These are phyloP conservation scores for Nemania serpens DNA, from an alignment of 2,329 filamentous ascomycete species.

Conservation along the genomic window DNA sequence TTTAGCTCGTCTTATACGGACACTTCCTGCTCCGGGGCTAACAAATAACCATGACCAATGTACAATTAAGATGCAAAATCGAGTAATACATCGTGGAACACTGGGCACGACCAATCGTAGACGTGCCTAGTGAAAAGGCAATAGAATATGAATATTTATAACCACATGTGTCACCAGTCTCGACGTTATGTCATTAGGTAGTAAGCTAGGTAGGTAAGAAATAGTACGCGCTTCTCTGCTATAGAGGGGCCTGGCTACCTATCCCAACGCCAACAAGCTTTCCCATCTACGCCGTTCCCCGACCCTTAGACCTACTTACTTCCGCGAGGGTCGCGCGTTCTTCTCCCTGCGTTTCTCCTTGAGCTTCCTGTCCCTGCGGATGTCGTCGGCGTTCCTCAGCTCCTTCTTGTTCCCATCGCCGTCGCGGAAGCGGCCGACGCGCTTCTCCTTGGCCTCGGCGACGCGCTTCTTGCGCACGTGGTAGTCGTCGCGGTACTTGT, in stretches of 20 bases:
- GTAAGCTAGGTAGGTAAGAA: not conserved
- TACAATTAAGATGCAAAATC: slow-evolving; percentile 35
- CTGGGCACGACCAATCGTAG: slow-evolving; percentile 16
- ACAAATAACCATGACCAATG: slow-evolving; percentile 24
- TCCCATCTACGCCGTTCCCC: too few relatives aligned
- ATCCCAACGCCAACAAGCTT: too few relatives aligned
- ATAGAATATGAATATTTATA: slow-evolving; percentile 19
- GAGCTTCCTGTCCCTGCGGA: slow-evolving; percentile 78
- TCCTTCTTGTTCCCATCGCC: slow-evolving; percentile 70
- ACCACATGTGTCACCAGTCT: not conserved
- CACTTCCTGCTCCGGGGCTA: too few relatives aligned
- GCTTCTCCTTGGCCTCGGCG: slow-evolving; percentile 83
- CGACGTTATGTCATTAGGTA: not conserved
- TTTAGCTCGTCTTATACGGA: too few relatives aligned
- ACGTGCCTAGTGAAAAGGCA: slow-evolving; percentile 3
- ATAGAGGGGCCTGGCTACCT: not conserved
- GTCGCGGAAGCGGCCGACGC: slow-evolving; percentile 74
- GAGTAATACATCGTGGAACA: slow-evolving; percentile 8
- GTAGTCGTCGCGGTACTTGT: slow-evolving; percentile 91
- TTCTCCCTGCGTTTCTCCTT: slow-evolving; percentile 81
- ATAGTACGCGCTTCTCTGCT: not conserved
- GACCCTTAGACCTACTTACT: slow-evolving; percentile 39
- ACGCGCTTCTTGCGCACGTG: slow-evolving; percentile 88
- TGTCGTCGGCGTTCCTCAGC: slow-evolving; percentile 80
- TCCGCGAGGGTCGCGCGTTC: slow-evolving; percentile 81